phyloP scores from a whole-genome alignment of 78 protist genomes.

The Anaeramoeba ignava region DNA sequence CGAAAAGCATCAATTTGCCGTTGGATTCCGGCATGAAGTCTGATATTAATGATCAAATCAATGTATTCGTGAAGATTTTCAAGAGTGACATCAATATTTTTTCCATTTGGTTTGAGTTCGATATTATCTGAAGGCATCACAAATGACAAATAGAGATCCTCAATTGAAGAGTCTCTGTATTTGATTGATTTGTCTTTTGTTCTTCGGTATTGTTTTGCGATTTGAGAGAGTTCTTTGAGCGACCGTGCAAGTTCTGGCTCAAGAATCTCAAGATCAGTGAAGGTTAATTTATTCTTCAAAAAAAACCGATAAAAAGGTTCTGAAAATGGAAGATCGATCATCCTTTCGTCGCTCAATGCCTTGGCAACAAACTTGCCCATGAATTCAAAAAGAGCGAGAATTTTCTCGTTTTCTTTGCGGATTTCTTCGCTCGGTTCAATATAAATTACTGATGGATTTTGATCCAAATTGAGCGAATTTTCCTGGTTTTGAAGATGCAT shows the following conservation, averaged over 20 bases:
- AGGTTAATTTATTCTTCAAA: slow-evolving; percentile 1
- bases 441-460: too few relatives aligned
- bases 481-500: not conserved
- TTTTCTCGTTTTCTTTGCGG: slow-evolving; percentile 15
- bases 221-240: not conserved
- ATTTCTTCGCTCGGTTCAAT: not conserved
- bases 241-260: not conserved
- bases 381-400: not conserved
- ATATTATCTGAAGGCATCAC: slow-evolving; percentile 34
- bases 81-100: not conserved
- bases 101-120: slow-evolving; percentile 21
- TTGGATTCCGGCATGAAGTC: slow-evolving; percentile 29
- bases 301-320: slow-evolving; percentile 34
- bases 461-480: not conserved
- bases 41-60: slow-evolving; percentile 14
- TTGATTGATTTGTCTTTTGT: not conserved
- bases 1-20: slow-evolving; percentile 40
- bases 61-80: slow-evolving; percentile 34
- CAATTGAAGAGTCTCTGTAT: slow-evolving; percentile 15
- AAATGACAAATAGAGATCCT: slow-evolving; percentile 24
- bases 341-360: slow-evolving; percentile 42
- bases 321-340: slow-evolving; percentile 51
- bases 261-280: slow-evolving; percentile 26
- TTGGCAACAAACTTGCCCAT: slow-evolving; percentile 44
- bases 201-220: not conserved